Conservation (phyloP, 2,329 filamentous ascomycete genomes). For the Ascochyta viciae-villosae region DNA sequence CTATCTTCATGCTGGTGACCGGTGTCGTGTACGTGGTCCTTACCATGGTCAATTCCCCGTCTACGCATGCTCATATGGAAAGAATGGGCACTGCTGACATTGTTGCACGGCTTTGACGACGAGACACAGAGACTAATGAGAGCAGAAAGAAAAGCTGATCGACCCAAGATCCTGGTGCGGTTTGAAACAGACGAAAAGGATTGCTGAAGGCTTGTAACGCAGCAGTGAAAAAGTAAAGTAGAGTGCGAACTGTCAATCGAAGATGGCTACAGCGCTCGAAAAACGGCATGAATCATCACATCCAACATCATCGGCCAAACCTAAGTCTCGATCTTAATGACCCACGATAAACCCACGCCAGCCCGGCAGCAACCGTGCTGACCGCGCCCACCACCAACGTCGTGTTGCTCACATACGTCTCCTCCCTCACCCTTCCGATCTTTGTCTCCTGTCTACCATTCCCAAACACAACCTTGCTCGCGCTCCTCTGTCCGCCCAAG, state of each 20-base stretch:
- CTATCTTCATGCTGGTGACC: not conserved
- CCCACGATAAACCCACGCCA: constrained; percentile 32
- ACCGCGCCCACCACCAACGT: constrained; percentile 46
- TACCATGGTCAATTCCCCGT: constrained; percentile 2
- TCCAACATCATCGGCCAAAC: not conserved
- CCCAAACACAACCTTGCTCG: constrained; percentile 43
- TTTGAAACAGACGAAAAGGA: not conserved
- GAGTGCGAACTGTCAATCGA: no score
- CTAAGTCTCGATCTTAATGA: constrained; percentile 19
- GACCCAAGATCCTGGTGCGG: no score
- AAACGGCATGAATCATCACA: no score
- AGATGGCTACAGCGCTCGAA: no score
- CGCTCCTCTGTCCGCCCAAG: constrained; percentile 24
- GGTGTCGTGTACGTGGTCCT: constrained; percentile 8
- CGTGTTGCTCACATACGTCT: constrained; percentile 51
- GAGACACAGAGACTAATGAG: constrained; percentile 13
- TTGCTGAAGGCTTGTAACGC: not conserved
- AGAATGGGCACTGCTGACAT: constrained; percentile 6
- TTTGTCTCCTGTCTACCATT: constrained; percentile 43
- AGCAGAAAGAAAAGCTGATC: not conserved
- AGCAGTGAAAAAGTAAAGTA: no score
- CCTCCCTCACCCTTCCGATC: constrained; percentile 55
- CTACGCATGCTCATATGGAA: constrained; percentile 14
- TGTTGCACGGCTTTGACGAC: constrained; percentile 11
- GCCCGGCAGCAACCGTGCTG: constrained; percentile 45